Conservation (phyloP, 2,329 filamentous ascomycete species). For the Thyridium curvatum region DNA sequence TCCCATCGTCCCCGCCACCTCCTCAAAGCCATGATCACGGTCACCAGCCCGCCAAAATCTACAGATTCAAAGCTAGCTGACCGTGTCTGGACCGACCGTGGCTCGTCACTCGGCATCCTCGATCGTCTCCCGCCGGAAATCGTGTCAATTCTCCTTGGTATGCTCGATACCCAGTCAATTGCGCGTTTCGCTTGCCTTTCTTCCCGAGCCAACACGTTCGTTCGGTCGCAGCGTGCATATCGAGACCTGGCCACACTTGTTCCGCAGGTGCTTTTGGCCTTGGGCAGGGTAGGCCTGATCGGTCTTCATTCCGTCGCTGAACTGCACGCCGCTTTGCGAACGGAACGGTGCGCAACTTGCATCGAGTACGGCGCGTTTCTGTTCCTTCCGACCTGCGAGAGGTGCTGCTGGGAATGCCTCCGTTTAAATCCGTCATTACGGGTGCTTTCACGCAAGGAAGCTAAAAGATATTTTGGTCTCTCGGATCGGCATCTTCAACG, state of each 20-base stretch:
- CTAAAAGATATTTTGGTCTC: no score
- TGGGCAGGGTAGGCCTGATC: slow-evolving; percentile 8
- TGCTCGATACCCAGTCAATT: slow-evolving; percentile 1
- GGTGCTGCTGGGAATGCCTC: slow-evolving; percentile 22
- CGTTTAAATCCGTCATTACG: no score
- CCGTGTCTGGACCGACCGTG: background rate
- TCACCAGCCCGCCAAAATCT: background rate
- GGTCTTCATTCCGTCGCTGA: slow-evolving; percentile 12
- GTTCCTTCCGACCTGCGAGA: slow-evolving; percentile 22
- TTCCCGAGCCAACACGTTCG: background rate
- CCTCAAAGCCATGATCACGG: background rate
- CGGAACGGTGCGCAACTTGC: slow-evolving; percentile 19
- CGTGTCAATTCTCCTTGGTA: background rate
- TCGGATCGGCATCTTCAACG: no score
- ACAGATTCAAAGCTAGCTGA: background rate
- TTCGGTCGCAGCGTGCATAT: background rate
- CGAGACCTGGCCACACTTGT: background rate
- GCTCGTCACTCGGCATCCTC: background rate
- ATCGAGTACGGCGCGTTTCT: slow-evolving; percentile 20
- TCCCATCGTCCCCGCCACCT: no score
- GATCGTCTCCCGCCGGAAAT: background rate
- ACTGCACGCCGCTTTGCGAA: slow-evolving; percentile 14
- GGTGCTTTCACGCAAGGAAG: no score
- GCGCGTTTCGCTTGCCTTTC: background rate
- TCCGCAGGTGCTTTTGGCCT: background rate